Base-by-base conservation (phyloP, 2,329 filamentous ascomycete species). In the Xylaria digitata region DNA sequence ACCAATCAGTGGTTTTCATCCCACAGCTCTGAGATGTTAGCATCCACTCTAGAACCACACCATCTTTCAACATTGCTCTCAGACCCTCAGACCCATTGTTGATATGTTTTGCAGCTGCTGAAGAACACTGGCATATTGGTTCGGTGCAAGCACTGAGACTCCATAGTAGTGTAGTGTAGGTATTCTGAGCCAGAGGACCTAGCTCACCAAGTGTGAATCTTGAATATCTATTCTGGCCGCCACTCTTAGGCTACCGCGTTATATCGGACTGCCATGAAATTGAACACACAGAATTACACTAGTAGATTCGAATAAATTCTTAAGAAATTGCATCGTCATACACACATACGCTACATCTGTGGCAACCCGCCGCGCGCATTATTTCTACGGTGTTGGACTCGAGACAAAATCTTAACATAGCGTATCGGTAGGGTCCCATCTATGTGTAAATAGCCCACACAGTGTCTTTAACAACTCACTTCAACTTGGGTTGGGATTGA, bases 21-120 rank as follows among this genome's bases (percentile, higher is more conserved):
- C 7, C 37, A 55, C 34, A 63, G 53, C 64, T 53, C 37, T 37
- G 48, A 59, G 42, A 46, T 64, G 40, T 64, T 23, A 32, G 50
- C 61, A 43, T 67, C 65, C 65, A 61, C 61, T n/a, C 48, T n/a
- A 42, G 48, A 63, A 59, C 59, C 64, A 59, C 61, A 52, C 56
- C 61, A 57, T 46, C 61, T 40, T 55, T 42, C 48, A 59, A 56
- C 43, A 52, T 30, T 26, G 43, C 21, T 43, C n/a, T 40, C 37
- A 40, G 43, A 30, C 63, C 32, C 21, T 59, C 53, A 34, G 57
- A 42, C 54, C 63, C 21, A 23, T 57, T 30, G 40, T 57, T 48
- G 43, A 53, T 45, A 57, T 60, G 37, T 9, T 49, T 34, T 61
- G 42, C 40, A 59, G 45, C 42, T 54, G 50, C 32, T 32, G 34